Base-by-base conservation (phyloP, 2,329 filamentous ascomycete genomes). In the Fusarium vanettenii region DNA sequence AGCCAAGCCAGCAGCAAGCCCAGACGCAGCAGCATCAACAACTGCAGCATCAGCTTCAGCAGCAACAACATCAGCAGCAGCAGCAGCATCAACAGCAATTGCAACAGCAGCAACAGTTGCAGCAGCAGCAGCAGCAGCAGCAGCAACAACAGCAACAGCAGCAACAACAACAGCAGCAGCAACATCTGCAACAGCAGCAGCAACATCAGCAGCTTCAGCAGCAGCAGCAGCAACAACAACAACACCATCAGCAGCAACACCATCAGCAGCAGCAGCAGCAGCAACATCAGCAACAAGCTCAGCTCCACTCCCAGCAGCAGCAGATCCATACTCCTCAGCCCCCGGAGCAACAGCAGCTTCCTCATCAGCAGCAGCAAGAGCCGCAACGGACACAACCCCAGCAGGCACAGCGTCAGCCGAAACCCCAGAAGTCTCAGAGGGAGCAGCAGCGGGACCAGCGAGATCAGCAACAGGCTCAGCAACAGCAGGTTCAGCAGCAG, bases 301-400 rank as follows among this genome's bases (percentile, higher is more conserved):
- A 75, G 37, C 55, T 59, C 22, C 55, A 59, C 33, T 59, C 55
- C 4, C 72, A 73, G 52, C 81, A 81, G 35, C 81, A 80, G 22
- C 79, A 79, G 31, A 79, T 80, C 27, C 79, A 80, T 3, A 59
- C 55, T 22, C 55, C 55, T 13, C 82, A 82, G 39, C 83, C 83
- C 37, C 81, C 82, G 16, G 83, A 83, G 39, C 81, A 80, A 6
- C 76, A 76, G 5, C 82, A 83, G 61, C 79, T 75, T n/a, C 77
- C 79, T 27, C 81, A 83, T 57, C 78, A 80, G 39, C 77, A 75
- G 5, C 72, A 74, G 31, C 78, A 80, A 9, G 78, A 79, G 11
- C 59, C 62, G 9, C 71, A 71, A 18, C 65, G 68, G 18, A 66
- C 69, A 18, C 77, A 60, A 9, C 57, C 64, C 9, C 70, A 72